Evolutionary conservation across 345 rosid genomes (phyloP).

Genomic region (Nephelium lappaceum): DNA sequence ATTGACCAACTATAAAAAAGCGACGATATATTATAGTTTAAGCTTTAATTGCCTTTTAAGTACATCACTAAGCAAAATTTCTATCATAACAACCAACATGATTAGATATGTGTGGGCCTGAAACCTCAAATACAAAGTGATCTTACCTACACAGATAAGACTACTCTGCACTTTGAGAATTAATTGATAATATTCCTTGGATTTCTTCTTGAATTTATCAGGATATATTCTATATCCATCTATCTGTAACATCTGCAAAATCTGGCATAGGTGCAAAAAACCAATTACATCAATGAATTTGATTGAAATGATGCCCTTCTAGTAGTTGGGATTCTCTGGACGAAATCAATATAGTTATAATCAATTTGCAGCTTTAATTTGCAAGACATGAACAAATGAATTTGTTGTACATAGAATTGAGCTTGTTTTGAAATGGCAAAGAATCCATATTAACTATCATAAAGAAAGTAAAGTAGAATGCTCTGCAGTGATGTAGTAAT

Average conservation of each 20-base stretch:
- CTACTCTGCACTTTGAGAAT: conserved; percentile 32
- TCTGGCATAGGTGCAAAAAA: too few relatives aligned
- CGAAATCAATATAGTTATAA: too few relatives aligned
- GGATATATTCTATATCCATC: too few relatives aligned
- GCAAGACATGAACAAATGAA: too few relatives aligned
- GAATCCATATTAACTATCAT: too few relatives aligned
- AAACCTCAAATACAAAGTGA: conserved; percentile 36
- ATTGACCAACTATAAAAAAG: conserved; percentile 23
- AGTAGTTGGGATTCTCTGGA: too few relatives aligned
- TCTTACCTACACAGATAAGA: conserved; percentile 43
- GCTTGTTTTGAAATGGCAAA: too few relatives aligned
- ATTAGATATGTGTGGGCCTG: conserved; percentile 72
- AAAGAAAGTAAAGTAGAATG: too few relatives aligned
- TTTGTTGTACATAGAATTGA: too few relatives aligned
- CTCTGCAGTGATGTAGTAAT: neutral
- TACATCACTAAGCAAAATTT: conserved; percentile 38
- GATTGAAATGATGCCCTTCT: neutral
- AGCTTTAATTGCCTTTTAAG: conserved; percentile 44
- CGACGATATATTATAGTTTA: conserved; percentile 23
- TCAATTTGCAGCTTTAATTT: too few relatives aligned
- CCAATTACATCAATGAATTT: neutral
- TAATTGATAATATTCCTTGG: conserved; percentile 20
- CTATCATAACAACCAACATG: conserved; percentile 57
- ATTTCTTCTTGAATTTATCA: neutral
- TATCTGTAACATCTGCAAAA: too few relatives aligned